Evolutionary conservation across 163 green algal species (phyloP), one percentile per base, ranked within the genome.

Genomic region (Chlamydomonas reinhardtii): DNA sequence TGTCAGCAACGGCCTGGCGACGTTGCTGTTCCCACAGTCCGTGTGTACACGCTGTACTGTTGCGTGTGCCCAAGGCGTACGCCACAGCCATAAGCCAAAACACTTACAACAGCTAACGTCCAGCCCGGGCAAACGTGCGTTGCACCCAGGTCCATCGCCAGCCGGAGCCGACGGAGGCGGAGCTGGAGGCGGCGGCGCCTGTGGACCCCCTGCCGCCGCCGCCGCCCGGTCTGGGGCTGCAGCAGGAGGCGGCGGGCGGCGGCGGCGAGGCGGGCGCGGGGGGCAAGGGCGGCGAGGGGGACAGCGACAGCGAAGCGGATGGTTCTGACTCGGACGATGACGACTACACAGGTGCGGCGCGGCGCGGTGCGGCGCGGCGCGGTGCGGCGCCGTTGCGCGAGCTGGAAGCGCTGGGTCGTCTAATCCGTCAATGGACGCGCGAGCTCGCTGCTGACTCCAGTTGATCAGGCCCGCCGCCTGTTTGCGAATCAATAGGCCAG

Each of bases 171-270:
- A 64, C 24, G 22, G 32, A 77, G 32, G 52, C 11, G 68, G 68
- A 85, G 79, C 79, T 85, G 66, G 32, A 37, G 22, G 15, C 17
- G 66, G 66, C 54, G 68, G 79, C 68, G 79, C 79, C 66, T 25
- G 27, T 77, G 52, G 79, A 85, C 11, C 52, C 34, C 12, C 79
- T 85, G 32, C 79, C 79, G 48, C 20, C 22, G 56, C 62, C 9
- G 56, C 64, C 16, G 27, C 39, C 8, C 37, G 37, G 76, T 29
- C 14, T 24, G 65, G 29, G 15, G 66, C n/a, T 31, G 20, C 31
- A 6, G 77, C 29, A 22, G n/a, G 65, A 8, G 5, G 52, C 4
- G 25, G 48, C n/a, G 25, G 66, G 48, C 8, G 78, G 22, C 24
- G 78, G 25, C 27, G 68, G 64, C 52, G 68, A 11, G 4, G 68